These are phyloP conservation scores for Marasmius tenuissimus DNA, from an alignment of 1,284 basidiomycete genomes.

Conservation along the genomic window DNA sequence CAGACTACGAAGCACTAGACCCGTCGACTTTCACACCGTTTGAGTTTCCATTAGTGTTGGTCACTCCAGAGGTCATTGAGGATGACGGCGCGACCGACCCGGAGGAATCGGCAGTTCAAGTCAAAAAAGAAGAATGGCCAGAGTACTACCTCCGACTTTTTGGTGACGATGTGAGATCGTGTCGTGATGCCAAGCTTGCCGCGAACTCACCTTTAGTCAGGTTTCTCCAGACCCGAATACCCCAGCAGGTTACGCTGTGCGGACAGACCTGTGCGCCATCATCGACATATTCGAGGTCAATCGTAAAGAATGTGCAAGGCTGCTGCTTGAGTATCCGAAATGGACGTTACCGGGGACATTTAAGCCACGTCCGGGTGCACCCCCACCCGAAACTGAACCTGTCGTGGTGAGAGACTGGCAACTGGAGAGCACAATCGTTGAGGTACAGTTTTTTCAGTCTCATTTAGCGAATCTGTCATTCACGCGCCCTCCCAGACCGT, in stretches of 20 bases:
- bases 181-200: not conserved
- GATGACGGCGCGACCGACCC: slow-evolving; percentile 65
- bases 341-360: slow-evolving; percentile 87
- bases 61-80: slow-evolving; percentile 86
- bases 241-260: slow-evolving; percentile 79
- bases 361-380: slow-evolving; percentile 65
- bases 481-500: slow-evolving; percentile 52
- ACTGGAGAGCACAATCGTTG: slow-evolving; percentile 77
- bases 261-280: slow-evolving; percentile 78
- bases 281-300: slow-evolving; percentile 95
- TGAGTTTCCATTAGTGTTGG: slow-evolving; percentile 74
- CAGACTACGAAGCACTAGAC: slow-evolving; percentile 46
- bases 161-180: slow-evolving; percentile 64
- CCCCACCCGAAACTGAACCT: slow-evolving; percentile 42
- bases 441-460: slow-evolving; percentile 43
- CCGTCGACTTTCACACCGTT: slow-evolving; percentile 50
- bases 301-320: slow-evolving; percentile 88
- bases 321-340: slow-evolving; percentile 86
- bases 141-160: slow-evolving; percentile 75
- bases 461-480: not conserved
- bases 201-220: slow-evolving; percentile 34
- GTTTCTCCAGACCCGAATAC: slow-evolving; percentile 75
- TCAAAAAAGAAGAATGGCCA: slow-evolving; percentile 80
- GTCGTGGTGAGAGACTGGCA: slow-evolving; percentile 69
- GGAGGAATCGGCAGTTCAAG: slow-evolving; percentile 57